Conservation (phyloP, 805 yeast genomes). For the Saturnispora ahearnii region DNA sequence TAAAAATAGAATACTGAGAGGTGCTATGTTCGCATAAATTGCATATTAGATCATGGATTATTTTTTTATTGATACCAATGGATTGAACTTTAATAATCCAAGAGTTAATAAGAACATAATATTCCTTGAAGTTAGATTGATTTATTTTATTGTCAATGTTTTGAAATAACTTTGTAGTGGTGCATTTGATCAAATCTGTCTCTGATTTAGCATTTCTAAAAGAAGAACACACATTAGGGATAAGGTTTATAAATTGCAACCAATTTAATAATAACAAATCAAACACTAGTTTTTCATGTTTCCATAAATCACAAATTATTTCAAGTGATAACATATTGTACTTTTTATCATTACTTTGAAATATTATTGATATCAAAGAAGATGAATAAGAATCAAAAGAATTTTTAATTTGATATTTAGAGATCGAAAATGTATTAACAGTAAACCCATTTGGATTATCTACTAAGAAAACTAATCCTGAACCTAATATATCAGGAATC, state of each 20-base stretch:
- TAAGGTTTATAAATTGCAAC: not conserved
- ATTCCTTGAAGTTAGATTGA: not conserved
- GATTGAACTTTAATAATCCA: not conserved
- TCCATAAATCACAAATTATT: not conserved
- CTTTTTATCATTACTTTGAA: not conserved
- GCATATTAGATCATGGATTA: not conserved
- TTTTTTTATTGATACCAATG: not conserved
- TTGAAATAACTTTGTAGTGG: not conserved
- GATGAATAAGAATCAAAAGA: slow-evolving; percentile 1
- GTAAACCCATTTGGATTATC: slow-evolving; percentile 5
- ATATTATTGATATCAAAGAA: not conserved
- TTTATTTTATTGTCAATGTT: not conserved
- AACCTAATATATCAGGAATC: slow-evolving; percentile 11
- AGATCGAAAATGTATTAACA: not conserved
- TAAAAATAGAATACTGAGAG: not conserved
- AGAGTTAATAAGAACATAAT: not conserved
- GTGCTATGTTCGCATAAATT: slow-evolving; percentile 3
- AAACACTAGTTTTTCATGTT: not conserved
- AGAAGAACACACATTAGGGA: not conserved
- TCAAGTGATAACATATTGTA: not conserved
- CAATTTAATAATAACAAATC: slow-evolving; percentile 2
- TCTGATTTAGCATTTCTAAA: not conserved
- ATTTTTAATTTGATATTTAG: not conserved
- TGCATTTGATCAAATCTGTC: not conserved
- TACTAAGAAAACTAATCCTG: slow-evolving; percentile 1